These are phyloP conservation scores for Pelargonium nanum DNA, from an alignment of 345 rosid genomes.

Conservation along the genomic window DNA sequence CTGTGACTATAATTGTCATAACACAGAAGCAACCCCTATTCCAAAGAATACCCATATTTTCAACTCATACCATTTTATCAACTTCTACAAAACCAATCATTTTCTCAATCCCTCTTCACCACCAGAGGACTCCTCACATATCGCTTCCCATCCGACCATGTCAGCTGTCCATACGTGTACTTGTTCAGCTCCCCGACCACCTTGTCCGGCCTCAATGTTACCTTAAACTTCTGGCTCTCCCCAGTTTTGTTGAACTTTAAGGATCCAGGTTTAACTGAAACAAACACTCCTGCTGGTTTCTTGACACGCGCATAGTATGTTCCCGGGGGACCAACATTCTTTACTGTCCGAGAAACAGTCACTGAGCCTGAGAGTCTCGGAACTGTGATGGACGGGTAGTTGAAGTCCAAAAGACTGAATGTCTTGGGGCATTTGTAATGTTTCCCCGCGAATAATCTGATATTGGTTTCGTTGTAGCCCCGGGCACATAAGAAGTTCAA, in stretches of 20 bases:
- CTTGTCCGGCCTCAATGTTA: constrained; percentile 11
- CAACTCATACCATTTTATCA: too few species aligned
- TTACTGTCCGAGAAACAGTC: constrained; percentile 23
- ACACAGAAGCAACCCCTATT: too few species aligned
- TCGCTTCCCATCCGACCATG: constrained; percentile 43
- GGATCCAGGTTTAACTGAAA: constrained; percentile 20
- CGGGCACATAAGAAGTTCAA: constrained; percentile 32
- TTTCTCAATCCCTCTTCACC: too few species aligned
- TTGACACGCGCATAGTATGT: constrained; percentile 17
- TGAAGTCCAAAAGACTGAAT: constrained; percentile 20
- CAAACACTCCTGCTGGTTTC: constrained; percentile 22
- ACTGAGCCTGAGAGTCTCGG: constrained; percentile 11
- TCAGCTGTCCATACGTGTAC: constrained; percentile 30
- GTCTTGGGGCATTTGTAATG: constrained; percentile 23
- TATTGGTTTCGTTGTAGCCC: constrained; percentile 19
- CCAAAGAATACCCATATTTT: too few species aligned
- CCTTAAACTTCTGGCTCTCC: constrained; percentile 33
- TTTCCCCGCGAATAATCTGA: constrained; percentile 8
- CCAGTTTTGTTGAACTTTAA: constrained; percentile 25
- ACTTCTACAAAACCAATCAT: too few species aligned
- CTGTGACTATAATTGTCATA: too few species aligned
- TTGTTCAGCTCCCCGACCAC: not conserved
- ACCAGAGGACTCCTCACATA: constrained; percentile 33
- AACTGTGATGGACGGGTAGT: constrained; percentile 48
- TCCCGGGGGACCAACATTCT: constrained; percentile 41